Base-by-base conservation (phyloP, 1,284 basidiomycete species). In the Chalciporus sp. region DNA sequence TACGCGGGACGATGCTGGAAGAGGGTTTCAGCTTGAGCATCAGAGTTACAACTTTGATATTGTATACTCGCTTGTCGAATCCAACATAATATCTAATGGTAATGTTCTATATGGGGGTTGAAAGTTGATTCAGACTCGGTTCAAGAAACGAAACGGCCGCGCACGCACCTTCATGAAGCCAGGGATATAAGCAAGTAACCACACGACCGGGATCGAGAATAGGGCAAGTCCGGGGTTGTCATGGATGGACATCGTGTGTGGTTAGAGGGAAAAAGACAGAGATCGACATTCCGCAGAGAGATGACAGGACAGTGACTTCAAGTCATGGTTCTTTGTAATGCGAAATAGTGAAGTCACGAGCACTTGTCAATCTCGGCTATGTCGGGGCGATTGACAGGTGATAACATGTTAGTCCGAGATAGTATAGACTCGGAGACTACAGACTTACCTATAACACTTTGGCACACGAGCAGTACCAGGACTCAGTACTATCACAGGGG, bases 121-220 rank as follows among this genome's bases (percentile, higher is more conserved):
- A 17, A 28, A 51, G 19, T 27, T 47, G 16, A 42, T 29, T 7
- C 27, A 27, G 17, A 23, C 9, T 16, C 2, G 14, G 17, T 14
- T 27, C 16, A 11, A n/a, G 7, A 27, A 20, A 26, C 17, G 17
- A 35, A 8, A 27, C 4, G 23, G 28, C 17, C 9, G 12, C 10
- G 16, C 11, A 42, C 42, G 5, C n/a, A 41, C 40, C 67, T 71
- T 75, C 53, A 69, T 41, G 7, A 62, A 56, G 10, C 51, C 58
- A 11, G 74, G 75, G 27, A 72, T 69, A 59, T 74, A 74, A 6
- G 65, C 63, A 7, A 68, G 64, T 29, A 72, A 60, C 69, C 70
- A 77, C 14, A 74, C 67, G 17, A 68, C 62, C 11, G 74, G 75
- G 53, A 77, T 72, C n/a, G 74, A 75, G 59, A 74, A 76, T 20